These are phyloP conservation scores for Xylaria sp. DNA, from an alignment of 2,329 filamentous ascomycete species.

Conservation along the genomic window DNA sequence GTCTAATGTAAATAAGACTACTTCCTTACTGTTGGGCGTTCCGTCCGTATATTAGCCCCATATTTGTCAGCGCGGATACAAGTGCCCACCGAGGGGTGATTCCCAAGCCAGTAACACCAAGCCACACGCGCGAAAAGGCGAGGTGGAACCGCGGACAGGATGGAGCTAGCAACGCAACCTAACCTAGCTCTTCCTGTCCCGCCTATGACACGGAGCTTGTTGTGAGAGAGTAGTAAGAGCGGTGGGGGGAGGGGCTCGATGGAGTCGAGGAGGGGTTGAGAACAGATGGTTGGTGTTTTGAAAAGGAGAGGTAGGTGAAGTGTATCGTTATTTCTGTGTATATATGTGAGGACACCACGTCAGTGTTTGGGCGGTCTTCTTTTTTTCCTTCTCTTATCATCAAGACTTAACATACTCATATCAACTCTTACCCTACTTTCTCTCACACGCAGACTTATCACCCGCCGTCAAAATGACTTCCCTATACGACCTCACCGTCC, in stretches of 20 bases:
- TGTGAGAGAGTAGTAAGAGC: constrained; percentile 23
- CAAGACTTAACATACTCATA: neutral
- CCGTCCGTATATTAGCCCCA: constrained; percentile 16
- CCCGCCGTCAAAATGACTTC: constrained; percentile 46
- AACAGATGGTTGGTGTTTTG: constrained; percentile 13
- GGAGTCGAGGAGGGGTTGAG: constrained; percentile 15
- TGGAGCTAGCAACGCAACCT: constrained; percentile 15
- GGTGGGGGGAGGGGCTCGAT: constrained; percentile 27
- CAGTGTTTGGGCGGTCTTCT: neutral
- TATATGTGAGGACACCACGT: constrained; percentile 28
- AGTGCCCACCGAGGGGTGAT: constrained; percentile 10
- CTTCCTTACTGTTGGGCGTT: neutral
- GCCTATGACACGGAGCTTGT: neutral
- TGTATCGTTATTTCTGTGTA: constrained; percentile 19
- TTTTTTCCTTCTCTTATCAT: neutral
- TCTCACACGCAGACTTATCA: neutral
- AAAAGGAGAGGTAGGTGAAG: neutral
- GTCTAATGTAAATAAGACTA: neutral
- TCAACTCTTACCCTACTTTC: neutral
- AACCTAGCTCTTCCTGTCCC: constrained; percentile 1
- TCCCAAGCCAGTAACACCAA: constrained; percentile 6
- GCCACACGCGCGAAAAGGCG: neutral
- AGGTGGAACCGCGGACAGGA: neutral
- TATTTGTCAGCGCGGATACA: constrained; percentile 31
- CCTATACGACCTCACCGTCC: constrained; percentile 56